phyloP scores from a whole-genome alignment of 495 filamentous ascomycete species.

The Glonium stellatum region DNA sequence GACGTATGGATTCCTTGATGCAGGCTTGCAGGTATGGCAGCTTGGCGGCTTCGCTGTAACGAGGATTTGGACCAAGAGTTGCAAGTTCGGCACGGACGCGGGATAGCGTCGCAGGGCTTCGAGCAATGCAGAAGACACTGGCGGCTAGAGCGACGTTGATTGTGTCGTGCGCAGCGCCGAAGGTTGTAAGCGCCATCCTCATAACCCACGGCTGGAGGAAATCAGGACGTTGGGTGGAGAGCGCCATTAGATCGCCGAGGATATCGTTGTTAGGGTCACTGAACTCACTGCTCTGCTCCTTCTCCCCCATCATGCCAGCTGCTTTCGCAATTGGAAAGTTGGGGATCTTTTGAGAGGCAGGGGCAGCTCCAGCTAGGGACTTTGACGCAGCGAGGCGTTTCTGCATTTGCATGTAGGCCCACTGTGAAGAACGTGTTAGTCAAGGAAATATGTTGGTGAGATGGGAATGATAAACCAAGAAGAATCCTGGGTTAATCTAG shows the following conservation, averaged over 20 bases:
- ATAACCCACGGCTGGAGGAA: background rate
- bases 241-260: background rate
- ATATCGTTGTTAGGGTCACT: background rate
- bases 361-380: background rate
- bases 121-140: background rate
- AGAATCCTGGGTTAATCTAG: background rate
- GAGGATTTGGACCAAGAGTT: background rate
- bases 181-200: background rate
- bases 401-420: background rate
- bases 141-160: background rate
- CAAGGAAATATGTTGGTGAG: background rate
- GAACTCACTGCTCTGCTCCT: background rate
- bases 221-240: background rate
- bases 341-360: background rate
- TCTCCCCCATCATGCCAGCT: background rate
- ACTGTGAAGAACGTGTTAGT: background rate
- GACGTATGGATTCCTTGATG: background rate
- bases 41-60: background rate
- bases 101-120: background rate
- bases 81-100: background rate
- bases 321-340: background rate
- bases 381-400: background rate
- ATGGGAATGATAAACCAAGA: background rate
- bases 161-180: conserved; percentile 1
- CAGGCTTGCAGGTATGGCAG: background rate